A percentile compares a stretch with the other conserved stretches of the same genome.
These are phyloP conservation scores for Suzukiozyma palmioleophila DNA, from an alignment of 1,139 yeast genomes.

Conservation along the genomic window DNA sequence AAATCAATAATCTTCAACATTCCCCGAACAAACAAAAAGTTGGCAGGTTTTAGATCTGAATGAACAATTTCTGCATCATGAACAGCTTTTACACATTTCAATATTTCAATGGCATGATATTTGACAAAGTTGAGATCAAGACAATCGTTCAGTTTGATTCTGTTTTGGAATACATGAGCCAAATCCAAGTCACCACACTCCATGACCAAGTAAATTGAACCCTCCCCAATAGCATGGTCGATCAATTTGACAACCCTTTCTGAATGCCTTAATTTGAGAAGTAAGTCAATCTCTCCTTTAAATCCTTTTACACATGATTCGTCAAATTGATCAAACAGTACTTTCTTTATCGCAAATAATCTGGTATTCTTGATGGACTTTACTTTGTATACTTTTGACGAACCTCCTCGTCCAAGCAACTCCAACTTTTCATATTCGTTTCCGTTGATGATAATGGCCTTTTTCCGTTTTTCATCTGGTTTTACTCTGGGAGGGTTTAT, in stretches of 20 bases:
- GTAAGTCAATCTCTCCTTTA: conserved; percentile 83
- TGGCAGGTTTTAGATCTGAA: conserved; percentile 94
- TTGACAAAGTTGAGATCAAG: conserved; percentile 77
- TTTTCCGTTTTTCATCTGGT: conserved; percentile 19
- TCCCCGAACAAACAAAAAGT: conserved; percentile 84
- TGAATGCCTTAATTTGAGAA: conserved; percentile 55
- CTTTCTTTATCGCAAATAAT: conserved; percentile 78
- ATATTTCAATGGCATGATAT: conserved; percentile 74
- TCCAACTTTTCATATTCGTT: conserved; percentile 71
- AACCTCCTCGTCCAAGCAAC: conserved; percentile 85
- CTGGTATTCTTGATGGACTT: conserved; percentile 49
- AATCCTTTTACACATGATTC: conserved; percentile 69
- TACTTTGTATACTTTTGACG: conserved; percentile 87
- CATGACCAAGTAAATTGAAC: conserved; percentile 74
- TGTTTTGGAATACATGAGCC: conserved; percentile 70
- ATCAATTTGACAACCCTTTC: conserved; percentile 74
- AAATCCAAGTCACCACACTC: conserved; percentile 94
- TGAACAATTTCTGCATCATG: conserved; percentile 89
- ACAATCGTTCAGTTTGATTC: conserved; percentile 40
- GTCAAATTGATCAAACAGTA: conserved; percentile 77
- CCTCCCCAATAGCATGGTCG: conserved; percentile 67
- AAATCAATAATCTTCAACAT: conserved; percentile 85
- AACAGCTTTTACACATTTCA: conserved; percentile 82
- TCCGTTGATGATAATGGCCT: conserved; percentile 46
- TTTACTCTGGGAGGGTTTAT: conserved; percentile 1